Evolutionary conservation across 441 rosid species (phyloP), one percentile per base, ranked within the genome.

Genomic region (Flueggea neowawraea): DNA sequence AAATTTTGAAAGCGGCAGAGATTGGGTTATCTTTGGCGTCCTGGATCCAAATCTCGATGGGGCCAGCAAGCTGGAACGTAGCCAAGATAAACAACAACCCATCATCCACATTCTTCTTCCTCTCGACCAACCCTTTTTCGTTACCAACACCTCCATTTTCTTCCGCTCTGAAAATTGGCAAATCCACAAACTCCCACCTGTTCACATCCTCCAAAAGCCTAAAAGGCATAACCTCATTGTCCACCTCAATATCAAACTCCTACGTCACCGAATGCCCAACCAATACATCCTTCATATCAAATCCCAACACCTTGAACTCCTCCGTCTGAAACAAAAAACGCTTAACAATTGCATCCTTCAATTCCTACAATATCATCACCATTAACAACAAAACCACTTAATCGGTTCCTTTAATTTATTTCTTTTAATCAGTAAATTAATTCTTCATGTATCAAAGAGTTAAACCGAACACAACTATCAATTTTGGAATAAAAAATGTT

Each of bases 11-110:
- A 22, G 28, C 28, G 28, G 2, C 28, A 2, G 28, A 22, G 28
- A 22, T 22, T 22, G 28, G 28, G 28, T 22, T 83, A 73, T 88
- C 76, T 53, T 85, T 78, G 28, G 96, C 98, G 70, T 93, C 96
- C 72, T 85, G 96, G 65, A 93, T 83, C 98, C 98, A 93, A 44
- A 93, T 66, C 74, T 90, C 96, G 90, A 93, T 87, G 2, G 98
- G 98, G 9, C 97, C 97, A 53, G 96, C 95, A 59, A 93, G 82
- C 76, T 90, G 98, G 60, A 93, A 93, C 6, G 96, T 96, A 59
- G 91, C 90, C 59, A 93, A 72, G 69, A 90, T 87, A 49, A 93
- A 93, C 2, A 22, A 22, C 59, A 84, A 60, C 8, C 63, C 80
- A 16, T 79, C 47, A 28, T 64, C 82, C 53, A 61, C 54, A n/a